Evolutionary conservation across 768 basidiomycete species (phyloP).

Genomic region (Hericium rajendrae): DNA sequence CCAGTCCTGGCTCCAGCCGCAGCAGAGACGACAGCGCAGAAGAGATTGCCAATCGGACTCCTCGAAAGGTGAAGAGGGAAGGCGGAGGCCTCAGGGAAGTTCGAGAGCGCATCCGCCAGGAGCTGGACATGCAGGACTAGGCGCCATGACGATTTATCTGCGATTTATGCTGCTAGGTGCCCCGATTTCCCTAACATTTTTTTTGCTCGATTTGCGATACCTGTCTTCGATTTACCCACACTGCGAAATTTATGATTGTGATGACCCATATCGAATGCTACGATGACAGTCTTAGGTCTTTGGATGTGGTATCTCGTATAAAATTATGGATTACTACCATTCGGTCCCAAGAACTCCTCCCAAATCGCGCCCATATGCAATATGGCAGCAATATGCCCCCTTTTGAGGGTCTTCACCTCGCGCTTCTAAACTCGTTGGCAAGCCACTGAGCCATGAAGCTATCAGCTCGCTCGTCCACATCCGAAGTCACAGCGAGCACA

Average conservation of each 20-base stretch:
- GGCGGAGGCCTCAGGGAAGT: slow-evolving; percentile 70
- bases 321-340: too few species aligned
- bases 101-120: slow-evolving; percentile 70
- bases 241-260: not conserved
- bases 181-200: not conserved
- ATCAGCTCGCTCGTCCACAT: too few species aligned
- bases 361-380: too few species aligned
- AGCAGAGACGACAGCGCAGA: slow-evolving; percentile 49
- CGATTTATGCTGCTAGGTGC: not conserved
- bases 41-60: slow-evolving; percentile 59
- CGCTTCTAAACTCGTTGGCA: too few species aligned
- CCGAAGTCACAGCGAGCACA: too few species aligned
- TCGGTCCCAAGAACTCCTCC: too few species aligned
- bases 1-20: slow-evolving; percentile 38
- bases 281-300: too few species aligned
- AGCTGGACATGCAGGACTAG: slow-evolving; percentile 61
- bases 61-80: slow-evolving; percentile 60
- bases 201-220: slow-evolving; percentile 12
- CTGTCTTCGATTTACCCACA: slow-evolving; percentile 5
- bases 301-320: too few species aligned
- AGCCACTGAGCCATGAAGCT: too few species aligned
- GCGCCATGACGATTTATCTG: slow-evolving; percentile 1
- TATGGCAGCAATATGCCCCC: too few species aligned
- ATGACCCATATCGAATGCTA: not conserved
- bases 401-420: too few species aligned